Evolutionary conservation across 1,284 basidiomycete genomes (phyloP).

Genomic region (Omphalotus olearius): DNA sequence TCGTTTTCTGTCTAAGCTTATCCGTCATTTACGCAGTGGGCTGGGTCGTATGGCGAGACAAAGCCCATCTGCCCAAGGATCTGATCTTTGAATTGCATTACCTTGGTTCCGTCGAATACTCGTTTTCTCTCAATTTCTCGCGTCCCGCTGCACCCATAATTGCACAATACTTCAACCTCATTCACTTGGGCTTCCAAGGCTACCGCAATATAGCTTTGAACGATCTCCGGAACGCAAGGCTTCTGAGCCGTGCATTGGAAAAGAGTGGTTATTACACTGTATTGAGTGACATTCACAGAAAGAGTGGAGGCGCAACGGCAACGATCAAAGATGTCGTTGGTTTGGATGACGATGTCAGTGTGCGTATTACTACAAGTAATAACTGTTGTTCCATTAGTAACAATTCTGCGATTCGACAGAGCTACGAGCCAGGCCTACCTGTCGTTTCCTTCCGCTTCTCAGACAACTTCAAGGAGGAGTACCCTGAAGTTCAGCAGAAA

Average conservation of each 20-base stretch:
- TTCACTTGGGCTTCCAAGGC: slow-evolving; percentile 83
- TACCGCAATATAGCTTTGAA: slow-evolving; percentile 72
- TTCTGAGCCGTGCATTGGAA: slow-evolving; percentile 86
- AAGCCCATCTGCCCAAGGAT: slow-evolving; percentile 77
- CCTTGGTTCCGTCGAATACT: slow-evolving; percentile 56
- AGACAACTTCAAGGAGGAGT: slow-evolving; percentile 63
- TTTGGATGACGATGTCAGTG: slow-evolving; percentile 54
- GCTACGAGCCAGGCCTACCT: slow-evolving; percentile 77
- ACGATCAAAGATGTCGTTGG: slow-evolving; percentile 32
- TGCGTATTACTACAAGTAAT: slow-evolving; percentile 21
- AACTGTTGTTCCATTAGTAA: neutral
- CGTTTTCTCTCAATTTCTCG: slow-evolving; percentile 94
- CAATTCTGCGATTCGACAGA: slow-evolving; percentile 29
- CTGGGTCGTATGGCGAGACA: slow-evolving; percentile 83
- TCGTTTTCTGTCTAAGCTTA: slow-evolving; percentile 46
- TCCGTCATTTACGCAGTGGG: slow-evolving; percentile 45
- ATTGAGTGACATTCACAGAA: slow-evolving; percentile 67
- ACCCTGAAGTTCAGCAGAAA: slow-evolving; percentile 79
- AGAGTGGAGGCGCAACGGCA: slow-evolving; percentile 25
- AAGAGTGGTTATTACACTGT: slow-evolving; percentile 73
- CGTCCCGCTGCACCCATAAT: slow-evolving; percentile 89
- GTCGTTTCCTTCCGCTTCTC: slow-evolving; percentile 92
- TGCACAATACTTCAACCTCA: slow-evolving; percentile 89
- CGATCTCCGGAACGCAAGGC: slow-evolving; percentile 81
- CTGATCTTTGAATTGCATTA: slow-evolving; percentile 94